Evolutionary conservation across 1,284 basidiomycete genomes (phyloP).

Genomic region (Trichosporon faecale): DNA sequence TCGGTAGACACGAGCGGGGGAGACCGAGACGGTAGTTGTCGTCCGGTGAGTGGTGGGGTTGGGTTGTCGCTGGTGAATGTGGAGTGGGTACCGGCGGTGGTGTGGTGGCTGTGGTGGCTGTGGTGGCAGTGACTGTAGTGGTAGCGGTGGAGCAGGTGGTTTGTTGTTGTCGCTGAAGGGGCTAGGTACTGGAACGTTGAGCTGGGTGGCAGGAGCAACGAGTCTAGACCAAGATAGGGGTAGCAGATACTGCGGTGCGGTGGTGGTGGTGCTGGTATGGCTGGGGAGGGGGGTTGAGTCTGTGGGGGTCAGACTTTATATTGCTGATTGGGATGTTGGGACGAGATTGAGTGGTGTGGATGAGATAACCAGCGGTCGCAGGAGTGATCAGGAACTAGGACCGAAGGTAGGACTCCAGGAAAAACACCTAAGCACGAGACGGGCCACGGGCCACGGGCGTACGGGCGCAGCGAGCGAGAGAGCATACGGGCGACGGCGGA

Average conservation of each 20-base stretch:
- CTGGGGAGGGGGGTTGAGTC: neutral
- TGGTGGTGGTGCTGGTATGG: neutral
- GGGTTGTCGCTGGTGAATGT: neutral
- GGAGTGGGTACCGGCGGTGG: neutral
- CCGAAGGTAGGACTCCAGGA: constrained; percentile 1
- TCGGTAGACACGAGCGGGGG: neutral
- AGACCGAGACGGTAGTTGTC: neutral
- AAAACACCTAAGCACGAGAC: constrained; percentile 3
- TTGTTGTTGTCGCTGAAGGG: neutral
- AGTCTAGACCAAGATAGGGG: neutral
- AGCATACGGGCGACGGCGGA: neutral
- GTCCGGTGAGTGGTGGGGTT: neutral
- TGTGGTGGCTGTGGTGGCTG: neutral
- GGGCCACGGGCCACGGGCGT: neutral
- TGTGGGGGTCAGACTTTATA: neutral
- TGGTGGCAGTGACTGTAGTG: neutral
- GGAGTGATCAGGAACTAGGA: neutral
- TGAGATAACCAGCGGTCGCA: neutral
- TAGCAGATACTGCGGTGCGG: neutral
- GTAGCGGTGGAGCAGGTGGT: neutral
- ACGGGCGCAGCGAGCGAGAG: neutral
- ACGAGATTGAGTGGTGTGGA: neutral
- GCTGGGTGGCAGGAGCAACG: neutral
- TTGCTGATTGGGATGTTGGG: neutral
- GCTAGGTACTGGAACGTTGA: neutral